phyloP scores from a whole-genome alignment of 495 filamentous ascomycete genomes.

The Aspergillus ostianus region DNA sequence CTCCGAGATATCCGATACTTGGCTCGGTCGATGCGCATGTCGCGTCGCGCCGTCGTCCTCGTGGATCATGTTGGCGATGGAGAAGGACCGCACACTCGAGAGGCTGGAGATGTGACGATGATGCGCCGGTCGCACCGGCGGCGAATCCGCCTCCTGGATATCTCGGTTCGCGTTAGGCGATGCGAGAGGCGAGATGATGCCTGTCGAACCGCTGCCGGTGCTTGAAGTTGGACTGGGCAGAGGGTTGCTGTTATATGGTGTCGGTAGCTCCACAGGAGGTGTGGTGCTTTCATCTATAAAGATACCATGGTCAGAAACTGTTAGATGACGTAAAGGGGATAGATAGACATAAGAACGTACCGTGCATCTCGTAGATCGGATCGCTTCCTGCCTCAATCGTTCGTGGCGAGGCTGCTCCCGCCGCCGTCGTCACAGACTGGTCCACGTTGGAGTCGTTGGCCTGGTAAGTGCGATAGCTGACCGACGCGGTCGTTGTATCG shows the following conservation, averaged over 20 bases:
- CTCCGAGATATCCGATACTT: constrained; percentile 17
- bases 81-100: constrained; percentile 13
- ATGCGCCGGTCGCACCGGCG: constrained; percentile 8
- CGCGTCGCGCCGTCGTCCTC: constrained; percentile 5
- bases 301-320: neutral
- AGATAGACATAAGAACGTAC: constrained; percentile 2
- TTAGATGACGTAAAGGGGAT: neutral
- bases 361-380: constrained; percentile 13
- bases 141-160: neutral
- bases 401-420: neutral
- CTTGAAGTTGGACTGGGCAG: neutral
- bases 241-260: constrained; percentile 9
- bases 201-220: neutral
- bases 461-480: neutral
- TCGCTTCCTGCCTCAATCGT: constrained; percentile 8
- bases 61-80: neutral
- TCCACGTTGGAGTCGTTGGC: constrained; percentile 8
- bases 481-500: constrained; percentile 5
- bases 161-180: constrained; percentile 3
- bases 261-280: constrained; percentile 16
- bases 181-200: constrained; percentile 13
- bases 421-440: neutral
- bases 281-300: constrained; percentile 1
- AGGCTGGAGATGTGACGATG: constrained; percentile 15
- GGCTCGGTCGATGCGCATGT: constrained; percentile 8